Base-by-base conservation (phyloP, 129 eudicot species). In the Deinandra increscens region DNA sequence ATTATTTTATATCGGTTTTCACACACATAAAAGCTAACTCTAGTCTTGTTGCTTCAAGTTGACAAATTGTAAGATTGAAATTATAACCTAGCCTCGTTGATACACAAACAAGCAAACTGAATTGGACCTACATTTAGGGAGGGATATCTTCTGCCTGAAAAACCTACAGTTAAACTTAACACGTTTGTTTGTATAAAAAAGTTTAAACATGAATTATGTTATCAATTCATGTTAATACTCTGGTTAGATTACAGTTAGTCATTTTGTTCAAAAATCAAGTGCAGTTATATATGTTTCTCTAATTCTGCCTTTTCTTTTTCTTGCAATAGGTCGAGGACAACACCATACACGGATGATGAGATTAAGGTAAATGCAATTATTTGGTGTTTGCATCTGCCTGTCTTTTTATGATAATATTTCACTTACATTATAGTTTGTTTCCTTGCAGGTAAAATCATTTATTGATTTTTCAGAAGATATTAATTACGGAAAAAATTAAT, bases 331-430 rank as follows among this genome's bases (percentile, higher is more conserved):
- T 55, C 55, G 66, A 82, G 96, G 71, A 69, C 80, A 69, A 81
- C 69, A 62, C 87, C 96, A 9, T 91, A 91, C 68, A 82, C 98
- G 0, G 96, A 91, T 55, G 83, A 85, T 17, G 96, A 91, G 75
- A 88, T 91, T 53, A 91, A 91, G 97, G 97, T 91, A 84, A 56
- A 42, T 43, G 5, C n/a, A 17, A 54, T 54, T 54, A 15, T 55
- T 55, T 55, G 36, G 23, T 20, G 15, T 55, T 22, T 55, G n/a
- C 23, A 26, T 26, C 31, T 26, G 31, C 3, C 31, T n/a, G 3
- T 26, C 31, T 19, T 9, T 51, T 9, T 2, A 19, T 19, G 31
- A 18, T 18, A 18, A 51, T 51, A 9, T 31, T 8, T 51, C 4
- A 6, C 58, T 9, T 20, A 51, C 6, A 19, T 51, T 51, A 51